phyloP scores from a whole-genome alignment of 1,139 yeast species.

The Yamadazyma dendronema region DNA sequence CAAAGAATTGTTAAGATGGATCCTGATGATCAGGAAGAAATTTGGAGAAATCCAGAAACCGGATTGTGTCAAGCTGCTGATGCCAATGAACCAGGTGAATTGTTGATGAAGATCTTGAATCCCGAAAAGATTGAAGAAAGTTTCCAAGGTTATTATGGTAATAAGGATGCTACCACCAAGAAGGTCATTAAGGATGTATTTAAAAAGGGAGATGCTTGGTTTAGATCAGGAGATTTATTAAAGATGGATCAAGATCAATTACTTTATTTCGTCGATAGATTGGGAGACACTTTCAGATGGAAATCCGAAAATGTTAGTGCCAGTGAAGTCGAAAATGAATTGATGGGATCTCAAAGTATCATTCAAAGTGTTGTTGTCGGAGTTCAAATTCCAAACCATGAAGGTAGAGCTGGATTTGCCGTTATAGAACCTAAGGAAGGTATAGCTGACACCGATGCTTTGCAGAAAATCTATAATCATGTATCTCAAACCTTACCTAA shows the following conservation, averaged over 20 bases:
- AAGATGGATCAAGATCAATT: slow-evolving; percentile 66
- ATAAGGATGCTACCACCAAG: slow-evolving; percentile 72
- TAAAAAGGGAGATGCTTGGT: slow-evolving; percentile 87
- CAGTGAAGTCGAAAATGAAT: slow-evolving; percentile 82
- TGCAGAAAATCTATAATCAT: slow-evolving; percentile 31
- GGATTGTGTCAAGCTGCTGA: slow-evolving; percentile 51
- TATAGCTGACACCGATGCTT: slow-evolving; percentile 27
- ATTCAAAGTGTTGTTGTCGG: slow-evolving; percentile 86
- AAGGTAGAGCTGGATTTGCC: slow-evolving; percentile 94
- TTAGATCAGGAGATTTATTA: slow-evolving; percentile 84
- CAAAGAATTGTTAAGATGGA: slow-evolving; percentile 73
- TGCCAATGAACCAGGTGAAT: slow-evolving; percentile 77
- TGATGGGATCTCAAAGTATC: slow-evolving; percentile 54
- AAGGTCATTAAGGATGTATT: slow-evolving; percentile 75
- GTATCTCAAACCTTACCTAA: slow-evolving; percentile 61
- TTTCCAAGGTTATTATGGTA: slow-evolving; percentile 88
- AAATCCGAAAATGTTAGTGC: slow-evolving; percentile 95
- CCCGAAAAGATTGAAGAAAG: slow-evolving; percentile 65
- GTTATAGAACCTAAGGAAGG: slow-evolving; percentile 57
- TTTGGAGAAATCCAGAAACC: slow-evolving; percentile 67
- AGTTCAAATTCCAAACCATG: slow-evolving; percentile 80
- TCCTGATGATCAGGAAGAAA: slow-evolving; percentile 72
- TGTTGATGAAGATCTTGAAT: slow-evolving; percentile 70
- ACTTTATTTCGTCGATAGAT: slow-evolving; percentile 83
- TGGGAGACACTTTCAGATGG: slow-evolving; percentile 98